These are phyloP conservation scores for Talaromyces thailandensis DNA, from an alignment of 495 filamentous ascomycete genomes.

Conservation along the genomic window DNA sequence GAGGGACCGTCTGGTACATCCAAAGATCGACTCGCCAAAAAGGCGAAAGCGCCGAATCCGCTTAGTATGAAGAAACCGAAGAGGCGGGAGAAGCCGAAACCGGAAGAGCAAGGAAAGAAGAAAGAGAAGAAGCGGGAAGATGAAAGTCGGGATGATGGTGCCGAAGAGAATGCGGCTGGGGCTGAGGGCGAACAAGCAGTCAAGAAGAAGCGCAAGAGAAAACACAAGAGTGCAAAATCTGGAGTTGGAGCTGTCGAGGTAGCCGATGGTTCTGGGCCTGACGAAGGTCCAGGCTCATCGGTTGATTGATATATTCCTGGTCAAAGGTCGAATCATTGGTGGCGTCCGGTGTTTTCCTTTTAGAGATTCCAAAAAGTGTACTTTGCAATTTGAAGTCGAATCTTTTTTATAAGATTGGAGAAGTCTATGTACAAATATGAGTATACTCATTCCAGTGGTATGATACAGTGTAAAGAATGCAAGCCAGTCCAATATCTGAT, in stretches of 20 bases:
- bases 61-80: conserved; percentile 81
- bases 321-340: background rate
- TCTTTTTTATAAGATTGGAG: background rate
- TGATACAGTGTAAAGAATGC: background rate
- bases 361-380: background rate
- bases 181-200: conserved; percentile 12
- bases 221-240: conserved; percentile 22
- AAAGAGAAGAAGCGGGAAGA: conserved; percentile 14
- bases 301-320: background rate
- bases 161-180: conserved; percentile 13
- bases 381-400: background rate
- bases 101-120: conserved; percentile 8
- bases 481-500: background rate
- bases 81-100: conserved; percentile 26
- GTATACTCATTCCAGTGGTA: background rate
- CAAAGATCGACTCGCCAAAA: conserved; percentile 57
- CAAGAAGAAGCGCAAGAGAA: conserved; percentile 37
- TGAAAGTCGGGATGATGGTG: conserved; percentile 12
- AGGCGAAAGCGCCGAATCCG: conserved; percentile 81
- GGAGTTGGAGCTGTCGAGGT: background rate
- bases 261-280: background rate
- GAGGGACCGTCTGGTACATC: conserved; percentile 19
- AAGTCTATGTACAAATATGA: background rate
- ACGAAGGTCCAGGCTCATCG: background rate
- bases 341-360: background rate